Evolutionary conservation across 164 flowering plant genomes (phyloP).

Genomic region (Berberis vulgaris): DNA sequence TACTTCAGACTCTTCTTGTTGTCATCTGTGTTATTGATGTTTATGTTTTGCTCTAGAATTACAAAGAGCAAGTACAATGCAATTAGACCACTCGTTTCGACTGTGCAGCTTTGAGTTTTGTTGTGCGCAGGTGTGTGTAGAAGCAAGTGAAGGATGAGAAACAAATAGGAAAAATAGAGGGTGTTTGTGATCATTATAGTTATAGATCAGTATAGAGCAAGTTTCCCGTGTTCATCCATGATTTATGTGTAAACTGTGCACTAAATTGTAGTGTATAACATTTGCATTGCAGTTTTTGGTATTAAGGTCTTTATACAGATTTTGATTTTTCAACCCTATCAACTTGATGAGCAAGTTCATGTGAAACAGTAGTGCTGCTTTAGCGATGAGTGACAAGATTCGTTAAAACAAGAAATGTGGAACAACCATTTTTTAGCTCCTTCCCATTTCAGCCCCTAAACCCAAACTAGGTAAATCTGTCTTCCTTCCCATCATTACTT

Average conservation of each 20-base stretch:
- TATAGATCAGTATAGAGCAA: neutral
- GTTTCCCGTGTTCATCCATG: neutral
- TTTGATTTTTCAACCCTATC: no score
- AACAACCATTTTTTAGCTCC: no score
- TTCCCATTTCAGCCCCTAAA: no score
- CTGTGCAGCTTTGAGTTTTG: constrained; percentile 27
- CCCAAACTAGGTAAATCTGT: no score
- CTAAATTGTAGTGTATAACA: constrained; percentile 2
- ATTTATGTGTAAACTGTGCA: constrained; percentile 9
- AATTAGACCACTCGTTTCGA: constrained; percentile 34
- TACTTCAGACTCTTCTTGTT: constrained; percentile 80
- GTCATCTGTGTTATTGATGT: constrained; percentile 75
- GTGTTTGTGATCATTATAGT: neutral
- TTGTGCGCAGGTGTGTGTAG: neutral
- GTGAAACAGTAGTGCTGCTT: no score
- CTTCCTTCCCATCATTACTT: no score
- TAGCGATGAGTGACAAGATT: no score
- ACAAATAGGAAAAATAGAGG: neutral
- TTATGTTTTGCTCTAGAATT: constrained; percentile 96
- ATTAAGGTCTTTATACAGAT: no score
- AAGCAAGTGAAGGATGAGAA: neutral
- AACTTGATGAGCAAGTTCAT: no score
- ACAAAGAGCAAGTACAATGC: constrained; percentile 53
- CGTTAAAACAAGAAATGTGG: no score
- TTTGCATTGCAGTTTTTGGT: neutral